Conservation (phyloP, 768 basidiomycete genomes). For the Amyloporia xantha region DNA sequence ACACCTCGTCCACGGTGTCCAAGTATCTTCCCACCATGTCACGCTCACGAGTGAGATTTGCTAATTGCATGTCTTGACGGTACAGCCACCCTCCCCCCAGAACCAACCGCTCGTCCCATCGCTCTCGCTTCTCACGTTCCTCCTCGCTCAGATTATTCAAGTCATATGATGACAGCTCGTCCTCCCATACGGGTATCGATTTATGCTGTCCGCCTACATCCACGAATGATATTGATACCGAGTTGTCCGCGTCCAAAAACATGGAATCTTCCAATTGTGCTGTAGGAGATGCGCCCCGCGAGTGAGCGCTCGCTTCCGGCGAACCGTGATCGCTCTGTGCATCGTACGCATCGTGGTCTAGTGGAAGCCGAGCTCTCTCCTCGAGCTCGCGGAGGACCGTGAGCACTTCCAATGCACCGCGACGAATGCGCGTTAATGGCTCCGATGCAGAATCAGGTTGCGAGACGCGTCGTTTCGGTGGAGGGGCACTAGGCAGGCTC, state of each 20-base stretch:
- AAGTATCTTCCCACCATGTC: constrained; percentile 54
- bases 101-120: constrained; percentile 78
- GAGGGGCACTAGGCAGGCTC: constrained; percentile 28
- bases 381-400: constrained; percentile 75
- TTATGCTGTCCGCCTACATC: constrained; percentile 61
- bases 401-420: constrained; percentile 79
- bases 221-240: constrained; percentile 62
- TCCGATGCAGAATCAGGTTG: constrained; percentile 38
- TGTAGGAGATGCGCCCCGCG: constrained; percentile 16
- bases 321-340: constrained; percentile 62
- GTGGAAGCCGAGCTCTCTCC: constrained; percentile 66
- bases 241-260: constrained; percentile 47
- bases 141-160: constrained; percentile 41
- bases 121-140: constrained; percentile 51
- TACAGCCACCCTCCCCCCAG: constrained; percentile 83
- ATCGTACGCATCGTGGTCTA: constrained; percentile 80
- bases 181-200: constrained; percentile 77
- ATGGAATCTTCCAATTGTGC: constrained; percentile 20
- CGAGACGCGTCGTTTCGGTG: constrained; percentile 30
- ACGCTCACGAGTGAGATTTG: constrained; percentile 51
- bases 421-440: constrained; percentile 63
- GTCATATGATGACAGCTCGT: constrained; percentile 48
- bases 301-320: constrained; percentile 18
- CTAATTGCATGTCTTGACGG: constrained; percentile 51
- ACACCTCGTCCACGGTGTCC: constrained; percentile 71